Base-by-base conservation (phyloP, 1,139 yeast species). In the Saccharomyces pastorianus region DNA sequence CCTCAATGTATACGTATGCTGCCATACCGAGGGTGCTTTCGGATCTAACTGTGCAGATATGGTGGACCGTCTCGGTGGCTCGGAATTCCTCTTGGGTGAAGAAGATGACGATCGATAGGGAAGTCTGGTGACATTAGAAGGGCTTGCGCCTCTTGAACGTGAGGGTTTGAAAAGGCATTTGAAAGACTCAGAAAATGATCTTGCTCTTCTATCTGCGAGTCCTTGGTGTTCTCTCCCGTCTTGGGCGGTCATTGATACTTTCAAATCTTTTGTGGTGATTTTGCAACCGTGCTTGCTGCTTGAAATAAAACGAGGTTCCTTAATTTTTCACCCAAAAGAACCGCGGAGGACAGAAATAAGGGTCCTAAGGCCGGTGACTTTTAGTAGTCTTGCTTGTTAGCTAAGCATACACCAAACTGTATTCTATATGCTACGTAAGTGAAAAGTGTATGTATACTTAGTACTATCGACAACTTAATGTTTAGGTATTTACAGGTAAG, bases 141-240 rank as follows among this genome's bases (percentile, higher is more conserved):
- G 44, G 11, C 44, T 38, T 20, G 25, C 1, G 6, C 44, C 25
- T 38, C 44, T 38, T 38, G 25, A 38, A 38, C 11, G 44, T 9
- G 44, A n/a, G 9, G 55, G 50, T 49, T 56, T 57, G 49, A 57
- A 57, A 26, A 57, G 53, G 14, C 59, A 57, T 41, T 53, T 54
- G 4, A 57, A 46, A 6, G 60, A 57, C 32, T 57, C 53, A 23
- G 60, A 55, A 13, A 57, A 31, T 4, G 60, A 57, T 14, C 58
- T 38, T 11, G 11, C 44, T 17, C 44, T 38, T 3, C 6, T 38
- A 9, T 11, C 13, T 17, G 11, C n/a, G 25, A 13, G 9, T 3
- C 26, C 11, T 6, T 38, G 44, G 44, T 11, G 44, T 8, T 17
- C 11, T 38, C 13, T 17, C 25, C 6, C 44, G 5, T 38, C 44